These are phyloP conservation scores for Grosmannia clavigera DNA, from an alignment of 2,329 filamentous ascomycete genomes.

Conservation along the genomic window DNA sequence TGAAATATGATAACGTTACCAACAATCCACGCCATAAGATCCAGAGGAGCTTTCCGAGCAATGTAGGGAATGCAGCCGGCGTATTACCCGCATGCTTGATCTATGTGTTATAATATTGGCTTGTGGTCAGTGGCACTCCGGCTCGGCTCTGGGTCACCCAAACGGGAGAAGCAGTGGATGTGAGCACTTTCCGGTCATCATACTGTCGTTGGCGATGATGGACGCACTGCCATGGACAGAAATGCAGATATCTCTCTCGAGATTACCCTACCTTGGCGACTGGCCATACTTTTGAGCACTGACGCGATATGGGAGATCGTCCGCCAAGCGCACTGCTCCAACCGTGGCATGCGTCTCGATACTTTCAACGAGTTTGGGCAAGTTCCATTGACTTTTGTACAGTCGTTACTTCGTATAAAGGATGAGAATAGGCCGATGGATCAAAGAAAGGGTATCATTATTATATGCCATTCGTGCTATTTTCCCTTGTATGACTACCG, in stretches of 20 bases:
- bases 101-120: slow-evolving; percentile 8
- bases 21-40: no score
- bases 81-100: no score
- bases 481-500: neutral
- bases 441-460: neutral
- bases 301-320: slow-evolving; percentile 33
- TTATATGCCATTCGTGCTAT: neutral
- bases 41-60: no score
- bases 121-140: slow-evolving; percentile 7
- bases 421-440: neutral
- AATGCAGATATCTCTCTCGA: no score
- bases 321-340: slow-evolving; percentile 35
- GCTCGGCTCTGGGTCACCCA: slow-evolving; percentile 30
- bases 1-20: no score
- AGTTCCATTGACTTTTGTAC: slow-evolving; percentile 12
- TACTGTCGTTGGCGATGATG: slow-evolving; percentile 43
- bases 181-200: slow-evolving; percentile 42
- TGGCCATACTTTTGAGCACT: slow-evolving; percentile 7
- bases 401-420: neutral
- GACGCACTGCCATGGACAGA: no score
- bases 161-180: slow-evolving; percentile 49
- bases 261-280: neutral
- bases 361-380: slow-evolving; percentile 45
- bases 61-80: no score
- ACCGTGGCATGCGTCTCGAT: slow-evolving; percentile 51